phyloP scores from a whole-genome alignment of 2,329 filamentous ascomycete species.

The Thielaviopsis punctulata region DNA sequence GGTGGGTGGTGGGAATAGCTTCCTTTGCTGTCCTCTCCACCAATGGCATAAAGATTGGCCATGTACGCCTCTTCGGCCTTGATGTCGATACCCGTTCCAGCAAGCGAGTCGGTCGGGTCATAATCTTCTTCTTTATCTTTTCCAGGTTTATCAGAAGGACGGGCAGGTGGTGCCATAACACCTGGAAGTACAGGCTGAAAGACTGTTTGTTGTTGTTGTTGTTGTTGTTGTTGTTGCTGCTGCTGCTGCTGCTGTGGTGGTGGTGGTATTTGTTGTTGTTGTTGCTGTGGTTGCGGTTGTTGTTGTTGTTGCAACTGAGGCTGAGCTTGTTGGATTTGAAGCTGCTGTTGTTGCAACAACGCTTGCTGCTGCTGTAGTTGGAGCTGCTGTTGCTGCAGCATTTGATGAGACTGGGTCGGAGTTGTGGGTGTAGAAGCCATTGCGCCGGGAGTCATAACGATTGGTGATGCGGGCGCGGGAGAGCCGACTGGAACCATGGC shows the following conservation, averaged over 20 bases:
- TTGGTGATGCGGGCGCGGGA: constrained; percentile 9
- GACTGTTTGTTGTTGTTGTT: background rate
- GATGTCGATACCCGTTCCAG: constrained; percentile 72
- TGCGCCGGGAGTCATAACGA: constrained; percentile 7
- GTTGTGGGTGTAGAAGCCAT: background rate
- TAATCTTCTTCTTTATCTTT: constrained; percentile 49
- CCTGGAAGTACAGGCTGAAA: constrained; percentile 18
- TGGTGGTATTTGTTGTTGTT: constrained; percentile 1
- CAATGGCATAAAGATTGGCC: constrained; percentile 36
- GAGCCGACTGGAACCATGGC: constrained; percentile 13
- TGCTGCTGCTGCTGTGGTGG: constrained; percentile 6
- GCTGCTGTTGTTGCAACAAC: constrained; percentile 4
- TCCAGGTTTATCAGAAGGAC: constrained; percentile 41
- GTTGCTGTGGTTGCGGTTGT: background rate
- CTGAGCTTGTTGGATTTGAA: constrained; percentile 3
- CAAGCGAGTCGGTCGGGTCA: constrained; percentile 69
- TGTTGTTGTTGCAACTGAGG: background rate
- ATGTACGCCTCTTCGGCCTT: constrained; percentile 73
- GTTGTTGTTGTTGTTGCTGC: background rate
- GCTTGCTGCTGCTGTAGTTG: constrained; percentile 6
- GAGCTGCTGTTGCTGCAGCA: background rate
- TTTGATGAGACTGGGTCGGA: constrained; percentile 1
- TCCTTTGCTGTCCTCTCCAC: constrained; percentile 16
- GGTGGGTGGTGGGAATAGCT: constrained; percentile 36
- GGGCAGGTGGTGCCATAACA: constrained; percentile 41